Base-by-base conservation (phyloP, 116 monocot genomes). In the Phalaenopsis hybrid region DNA sequence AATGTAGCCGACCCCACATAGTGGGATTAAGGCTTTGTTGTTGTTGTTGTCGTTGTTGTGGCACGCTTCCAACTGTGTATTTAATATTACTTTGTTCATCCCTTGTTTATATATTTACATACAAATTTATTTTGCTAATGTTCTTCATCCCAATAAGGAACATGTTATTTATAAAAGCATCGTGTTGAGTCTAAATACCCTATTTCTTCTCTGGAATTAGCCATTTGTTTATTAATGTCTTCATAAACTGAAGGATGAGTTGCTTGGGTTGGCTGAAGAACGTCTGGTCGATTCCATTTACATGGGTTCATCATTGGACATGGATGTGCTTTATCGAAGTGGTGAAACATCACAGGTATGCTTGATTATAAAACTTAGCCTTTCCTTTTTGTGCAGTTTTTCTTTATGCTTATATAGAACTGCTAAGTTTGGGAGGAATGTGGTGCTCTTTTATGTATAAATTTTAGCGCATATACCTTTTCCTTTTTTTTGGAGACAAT, bases 301-400 rank as follows among this genome's bases (percentile, higher is more conserved):
- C 74, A 92, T 74, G 86, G 87, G 12, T 84, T 79, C 87, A 25
- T 79, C 76, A n/a, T 79, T 95, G 79, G 83, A 98, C 81, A 93
- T 93, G 98, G 95, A 92, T 81, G 88, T 92, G 4, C 90, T 98
- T 76, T 98, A 93, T 84, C 95, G 95, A 45, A 48, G 81, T 48
- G 93, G 95, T 80, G 92, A 93, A 85, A 94, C 94, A 51, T 86
- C 85, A 25, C 89, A 96, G 94, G 96, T 94, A 65, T 5, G 34
- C 4, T 85, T 57, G 67, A 50, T 34, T 57, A 33, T 25, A 79
- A 43, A 41, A 25, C 28, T 77, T 75, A 15, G 37, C 6, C 37
- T 70, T 37, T 70, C 70, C 31, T 70, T 6, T 70, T 33, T 70
- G 13, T 1, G 0, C 13, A 70, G 12, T 11, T 70, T 70, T 70